Evolutionary conservation across 345 rosid genomes (phyloP), one percentile per base, ranked within the genome.

Genomic region (Capsella bursapastoris): DNA sequence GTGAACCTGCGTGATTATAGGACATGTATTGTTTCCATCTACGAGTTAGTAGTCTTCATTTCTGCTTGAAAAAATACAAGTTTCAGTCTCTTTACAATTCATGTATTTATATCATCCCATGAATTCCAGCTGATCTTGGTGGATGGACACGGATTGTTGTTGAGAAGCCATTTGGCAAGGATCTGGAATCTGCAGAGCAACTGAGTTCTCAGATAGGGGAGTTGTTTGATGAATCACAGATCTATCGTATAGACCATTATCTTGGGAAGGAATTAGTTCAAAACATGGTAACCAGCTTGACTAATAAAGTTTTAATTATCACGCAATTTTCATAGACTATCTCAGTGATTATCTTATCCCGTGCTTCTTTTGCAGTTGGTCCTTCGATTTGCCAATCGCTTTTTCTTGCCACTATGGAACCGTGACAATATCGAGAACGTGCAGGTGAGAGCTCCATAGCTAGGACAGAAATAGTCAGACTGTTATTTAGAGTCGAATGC

Each of bases 111-210:
- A 7, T 57, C 13, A 5, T 41, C 40, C 49, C 12, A 31, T 70
- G 59, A 27, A 7, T 78, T 76, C 38, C 87, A 94, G 98, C 94
- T 85, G 87, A 89, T 83, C 89, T 85, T 79, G 97, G 97, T 81
- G 99, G 99, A 79, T 96, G 99, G 99, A 92, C 96, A 40, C 85
- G 97, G 80, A 97, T 96, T 81, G 90, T 96, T 79, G 99, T 96
- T 37, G 98, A 92, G 87, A 96, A 92, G 83, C 98, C 99, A 27
- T 96, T 96, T 79, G 98, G 98, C 45, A 88, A 94, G 71, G 94
- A 92, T 74, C 87, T 96, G 53, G 97, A 89, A 71, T 66, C 77
- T 60, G 75, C 75, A 3, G 80, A 76, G 66, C 80, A 76, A 57
- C 55, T 76, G 55, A 76, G 75, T 64, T 76, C 80, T 7, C 80